Base-by-base conservation (phyloP, 2,329 filamentous ascomycete genomes). In the Coniochaeta sp. region DNA sequence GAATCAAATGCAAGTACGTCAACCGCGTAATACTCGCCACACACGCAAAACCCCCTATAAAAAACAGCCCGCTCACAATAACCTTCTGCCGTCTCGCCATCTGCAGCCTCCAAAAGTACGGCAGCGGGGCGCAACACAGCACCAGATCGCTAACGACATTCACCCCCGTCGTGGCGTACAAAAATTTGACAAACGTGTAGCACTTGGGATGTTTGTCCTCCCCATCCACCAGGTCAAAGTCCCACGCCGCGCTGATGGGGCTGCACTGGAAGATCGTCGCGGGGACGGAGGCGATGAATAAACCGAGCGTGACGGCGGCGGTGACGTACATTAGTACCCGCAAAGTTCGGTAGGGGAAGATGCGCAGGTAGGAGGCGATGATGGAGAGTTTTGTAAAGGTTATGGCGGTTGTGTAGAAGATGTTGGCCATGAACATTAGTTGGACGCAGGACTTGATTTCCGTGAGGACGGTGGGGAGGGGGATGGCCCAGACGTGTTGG, bases 331-430 rank as follows among this genome's bases (percentile, higher is more conserved):
- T 51, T 24, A 65, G 53, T 28, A 60, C 55, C 50, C 65, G 63
- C 3, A 61, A 51, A 13, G 56, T 49, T 22, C 60, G 61, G 50
- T 65, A 63, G 7, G 64, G 67, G 52, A 65, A 63, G 48, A 65
- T 63, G 48, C 63, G 60, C 16, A 63, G 47, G 51, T 61, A 64
- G n/a, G 60, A 61, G 38, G 55, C 56, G 30, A 65, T 47, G 47
- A 65, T 61, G n/a, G 61, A 63, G n/a, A 64, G 50, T 42, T 65
- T 65, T 40, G 61, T 63, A 6, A 62, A 57, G 31, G 58, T 55
- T 6, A 59, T 60, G 40, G 58, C 58, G 6, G 56, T 55, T 6
- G 60, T 56, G 45, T 63, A 61, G 24, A 62, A 53, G 31, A 60
- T 53, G 47, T 59, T 55, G 13, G 52, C 53, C n/a, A 57, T 51